These are phyloP conservation scores for Leishmania lainsoni DNA, from an alignment of 208 protist genomes.

Conservation along the genomic window DNA sequence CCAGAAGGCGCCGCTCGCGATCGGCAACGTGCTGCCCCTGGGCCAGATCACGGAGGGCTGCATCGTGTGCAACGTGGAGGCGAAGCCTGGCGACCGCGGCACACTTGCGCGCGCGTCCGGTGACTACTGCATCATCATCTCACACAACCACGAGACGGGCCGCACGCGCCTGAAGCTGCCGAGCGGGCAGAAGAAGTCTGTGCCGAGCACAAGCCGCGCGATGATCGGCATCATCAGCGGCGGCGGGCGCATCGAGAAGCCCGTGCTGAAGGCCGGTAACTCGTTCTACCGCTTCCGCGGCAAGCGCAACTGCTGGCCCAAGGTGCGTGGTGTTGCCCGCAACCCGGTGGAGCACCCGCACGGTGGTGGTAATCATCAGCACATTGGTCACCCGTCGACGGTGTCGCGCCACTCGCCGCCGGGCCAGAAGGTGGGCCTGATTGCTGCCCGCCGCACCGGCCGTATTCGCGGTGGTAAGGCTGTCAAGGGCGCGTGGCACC, in stretches of 20 bases:
- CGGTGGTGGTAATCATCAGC: conserved; percentile 99
- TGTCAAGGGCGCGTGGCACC: conserved; percentile 89
- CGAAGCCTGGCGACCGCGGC: conserved; percentile 96
- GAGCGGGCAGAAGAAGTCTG: conserved; percentile 98
- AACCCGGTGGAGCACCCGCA: conserved; percentile 99
- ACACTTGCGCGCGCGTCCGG: conserved; percentile 95
- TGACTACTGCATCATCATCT: conserved; percentile 97
- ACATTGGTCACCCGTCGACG: conserved; percentile 98
- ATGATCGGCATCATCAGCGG: conserved; percentile 99
- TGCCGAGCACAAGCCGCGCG: conserved; percentile 93
- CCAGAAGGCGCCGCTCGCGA: conserved; percentile 94
- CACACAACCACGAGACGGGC: conserved; percentile 96
- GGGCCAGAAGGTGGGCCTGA: conserved; percentile 99
- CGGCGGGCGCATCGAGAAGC: conserved; percentile 99
- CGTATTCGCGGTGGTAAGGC: conserved; percentile 63
- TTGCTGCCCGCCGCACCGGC: conserved; percentile 95
- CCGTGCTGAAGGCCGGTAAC: conserved; percentile 99
- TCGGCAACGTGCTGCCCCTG: conserved; percentile 99
- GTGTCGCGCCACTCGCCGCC: conserved; percentile 91
- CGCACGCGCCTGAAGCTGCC: conserved; percentile 98
- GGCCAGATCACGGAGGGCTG: conserved; percentile 98
- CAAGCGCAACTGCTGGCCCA: conserved; percentile 99
- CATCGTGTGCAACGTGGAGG: conserved; percentile 99
- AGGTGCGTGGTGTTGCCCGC: conserved; percentile 99
- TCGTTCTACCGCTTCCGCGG: conserved; percentile 98